These are phyloP conservation scores for Salix purpurea DNA, from an alignment of 345 rosid genomes.

Conservation along the genomic window DNA sequence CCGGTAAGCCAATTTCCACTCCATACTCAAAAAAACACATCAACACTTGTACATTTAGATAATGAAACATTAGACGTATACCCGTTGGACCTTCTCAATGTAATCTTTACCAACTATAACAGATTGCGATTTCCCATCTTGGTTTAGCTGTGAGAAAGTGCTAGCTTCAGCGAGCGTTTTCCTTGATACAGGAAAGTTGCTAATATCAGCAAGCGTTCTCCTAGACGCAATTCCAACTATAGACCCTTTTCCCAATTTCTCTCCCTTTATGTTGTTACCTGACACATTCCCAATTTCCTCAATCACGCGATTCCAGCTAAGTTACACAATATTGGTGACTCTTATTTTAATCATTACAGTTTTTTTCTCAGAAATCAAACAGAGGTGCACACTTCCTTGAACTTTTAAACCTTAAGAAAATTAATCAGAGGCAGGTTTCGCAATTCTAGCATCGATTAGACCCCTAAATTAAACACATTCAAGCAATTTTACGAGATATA, in stretches of 20 bases:
- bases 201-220: conserved; percentile 50
- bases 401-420: neutral
- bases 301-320: neutral
- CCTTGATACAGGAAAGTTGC: conserved; percentile 34
- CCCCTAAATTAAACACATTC: neutral
- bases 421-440: neutral
- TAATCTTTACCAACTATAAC: conserved; percentile 27
- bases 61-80: neutral
- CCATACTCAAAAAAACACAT: neutral
- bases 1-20: conserved; percentile 4
- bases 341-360: neutral
- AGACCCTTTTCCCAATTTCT: conserved; percentile 26
- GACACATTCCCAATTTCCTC: neutral
- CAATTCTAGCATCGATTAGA: neutral
- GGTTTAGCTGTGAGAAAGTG: conserved; percentile 42
- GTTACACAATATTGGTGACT: neutral
- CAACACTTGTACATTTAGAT: neutral
- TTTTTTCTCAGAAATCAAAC: neutral
- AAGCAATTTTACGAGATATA: neutral
- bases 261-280: conserved; percentile 24
- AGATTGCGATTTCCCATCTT: conserved; percentile 28
- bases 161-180: conserved; percentile 41
- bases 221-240: conserved; percentile 30
- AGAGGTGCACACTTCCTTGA: neutral
- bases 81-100: conserved; percentile 49